Conservation (phyloP, 371 early-diverging fungal genomes). For the Nematocida sp. region DNA sequence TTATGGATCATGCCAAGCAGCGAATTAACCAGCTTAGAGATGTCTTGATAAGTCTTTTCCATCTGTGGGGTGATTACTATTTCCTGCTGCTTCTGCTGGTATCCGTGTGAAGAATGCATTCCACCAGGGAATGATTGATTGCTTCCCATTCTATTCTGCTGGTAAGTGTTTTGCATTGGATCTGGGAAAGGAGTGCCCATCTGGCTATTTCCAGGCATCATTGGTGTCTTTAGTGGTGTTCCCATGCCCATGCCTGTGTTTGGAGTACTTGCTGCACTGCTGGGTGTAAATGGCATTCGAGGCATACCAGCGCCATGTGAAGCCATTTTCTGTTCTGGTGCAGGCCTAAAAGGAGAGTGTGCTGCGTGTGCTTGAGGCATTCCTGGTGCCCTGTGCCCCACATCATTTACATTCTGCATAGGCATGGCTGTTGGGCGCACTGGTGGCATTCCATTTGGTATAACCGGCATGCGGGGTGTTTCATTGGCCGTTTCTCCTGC, state of each 20-base stretch:
- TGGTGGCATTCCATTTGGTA: too few species aligned
- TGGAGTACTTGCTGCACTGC: background rate
- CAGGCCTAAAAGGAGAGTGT: background rate
- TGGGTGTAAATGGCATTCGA: background rate
- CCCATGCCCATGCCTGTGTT: background rate
- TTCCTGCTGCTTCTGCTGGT: slow-evolving; percentile 3
- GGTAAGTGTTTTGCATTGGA: background rate
- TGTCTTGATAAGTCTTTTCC: slow-evolving; percentile 7
- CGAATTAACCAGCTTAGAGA: slow-evolving; percentile 9
- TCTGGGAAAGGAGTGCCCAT: slow-evolving; percentile 8
- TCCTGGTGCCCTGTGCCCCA: too few species aligned
- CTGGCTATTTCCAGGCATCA: background rate
- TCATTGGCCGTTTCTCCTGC: too few species aligned
- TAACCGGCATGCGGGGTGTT: too few species aligned
- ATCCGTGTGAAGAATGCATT: background rate
- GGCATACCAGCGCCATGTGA: background rate
- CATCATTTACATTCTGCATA: too few species aligned
- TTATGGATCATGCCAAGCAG: slow-evolving; percentile 32
- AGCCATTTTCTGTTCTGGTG: background rate
- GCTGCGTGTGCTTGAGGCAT: too few species aligned
- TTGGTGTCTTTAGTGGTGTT: background rate
- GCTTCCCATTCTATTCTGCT: background rate
- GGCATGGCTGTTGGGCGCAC: too few species aligned
- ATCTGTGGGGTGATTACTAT: slow-evolving; percentile 42
- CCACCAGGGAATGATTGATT: background rate